Conservation (phyloP, 345 rosid species). For the Boechera retrofracta region DNA sequence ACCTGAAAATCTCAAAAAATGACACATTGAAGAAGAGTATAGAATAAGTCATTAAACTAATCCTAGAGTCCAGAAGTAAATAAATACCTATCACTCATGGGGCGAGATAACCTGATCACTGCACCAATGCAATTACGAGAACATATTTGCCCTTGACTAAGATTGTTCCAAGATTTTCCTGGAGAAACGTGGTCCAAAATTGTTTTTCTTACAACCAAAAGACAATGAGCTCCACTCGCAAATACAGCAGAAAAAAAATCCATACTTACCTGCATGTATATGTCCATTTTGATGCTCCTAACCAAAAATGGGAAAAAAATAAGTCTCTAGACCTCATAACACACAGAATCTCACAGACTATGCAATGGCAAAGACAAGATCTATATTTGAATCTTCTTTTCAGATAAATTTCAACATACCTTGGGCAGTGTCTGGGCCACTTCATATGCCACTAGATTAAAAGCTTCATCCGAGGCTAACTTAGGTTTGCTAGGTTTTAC, state of each 20-base stretch:
- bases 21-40: not conserved
- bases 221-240: not conserved
- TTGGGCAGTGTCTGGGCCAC: constrained; percentile 66
- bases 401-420: constrained; percentile 53
- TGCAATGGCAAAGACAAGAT: constrained; percentile 13
- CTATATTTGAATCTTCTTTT: constrained; percentile 46
- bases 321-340: constrained; percentile 34
- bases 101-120: constrained; percentile 64
- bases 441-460: constrained; percentile 69
- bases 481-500: constrained; percentile 90
- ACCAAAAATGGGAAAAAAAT: constrained; percentile 36
- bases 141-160: constrained; percentile 40
- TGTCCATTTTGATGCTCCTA: constrained; percentile 73
- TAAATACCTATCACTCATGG: constrained; percentile 61
- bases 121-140: constrained; percentile 78
- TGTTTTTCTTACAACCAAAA: constrained; percentile 20
- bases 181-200: constrained; percentile 23
- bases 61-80: not conserved
- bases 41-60: constrained; percentile 2
- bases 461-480: constrained; percentile 81
- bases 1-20: constrained; percentile 48
- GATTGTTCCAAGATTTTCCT: constrained; percentile 60
- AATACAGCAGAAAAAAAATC: not conserved
- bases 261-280: constrained; percentile 57
- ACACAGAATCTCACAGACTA: not conserved